Conservation (phyloP, 2,329 filamentous ascomycete genomes). For the Fulvia fulva region DNA sequence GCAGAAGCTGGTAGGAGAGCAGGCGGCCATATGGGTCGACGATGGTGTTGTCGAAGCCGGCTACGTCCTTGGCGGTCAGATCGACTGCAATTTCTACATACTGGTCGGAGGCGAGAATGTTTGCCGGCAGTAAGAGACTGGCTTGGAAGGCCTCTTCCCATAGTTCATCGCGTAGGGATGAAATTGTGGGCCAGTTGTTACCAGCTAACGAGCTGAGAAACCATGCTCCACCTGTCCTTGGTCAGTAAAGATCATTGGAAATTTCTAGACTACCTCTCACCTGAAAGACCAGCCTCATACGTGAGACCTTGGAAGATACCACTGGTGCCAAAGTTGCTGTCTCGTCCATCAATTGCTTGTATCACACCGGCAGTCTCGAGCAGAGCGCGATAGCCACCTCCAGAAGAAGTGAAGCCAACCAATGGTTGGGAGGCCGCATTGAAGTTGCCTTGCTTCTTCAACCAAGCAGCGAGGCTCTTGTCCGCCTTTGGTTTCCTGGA, state of each 20-base stretch:
- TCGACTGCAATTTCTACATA: constrained; percentile 35
- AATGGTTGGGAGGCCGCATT: constrained; percentile 37
- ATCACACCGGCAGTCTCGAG: constrained; percentile 40
- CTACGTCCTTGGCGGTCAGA: constrained; percentile 35
- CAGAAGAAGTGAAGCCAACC: constrained; percentile 42
- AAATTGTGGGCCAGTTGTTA: constrained; percentile 47
- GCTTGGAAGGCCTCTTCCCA: constrained; percentile 42
- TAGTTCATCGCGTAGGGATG: constrained; percentile 36
- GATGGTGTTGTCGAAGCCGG: constrained; percentile 40
- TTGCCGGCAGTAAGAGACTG: constrained; percentile 37
- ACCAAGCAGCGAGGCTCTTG: constrained; percentile 38
- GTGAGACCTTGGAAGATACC: constrained; percentile 46
- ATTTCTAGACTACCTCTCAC: constrained; percentile 3
- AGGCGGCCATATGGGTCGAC: constrained; percentile 41
- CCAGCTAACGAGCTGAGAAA: constrained; percentile 44
- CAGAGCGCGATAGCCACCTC: constrained; percentile 43
- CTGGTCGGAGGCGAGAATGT: constrained; percentile 23
- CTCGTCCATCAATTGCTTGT: constrained; percentile 43
- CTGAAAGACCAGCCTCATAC: constrained; percentile 46
- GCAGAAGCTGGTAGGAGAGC: constrained; percentile 40
- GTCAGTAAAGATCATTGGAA: constrained; percentile 3
- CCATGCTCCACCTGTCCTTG: constrained; percentile 42
- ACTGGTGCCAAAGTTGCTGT: constrained; percentile 37
- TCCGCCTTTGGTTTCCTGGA: constrained; percentile 39
- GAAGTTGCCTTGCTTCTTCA: constrained; percentile 37